Percentiles rank a stretch among this genome's conserved stretches.
Conservation (phyloP, 352 stramenopile genomes). For the Globisporangium camurandrum region DNA sequence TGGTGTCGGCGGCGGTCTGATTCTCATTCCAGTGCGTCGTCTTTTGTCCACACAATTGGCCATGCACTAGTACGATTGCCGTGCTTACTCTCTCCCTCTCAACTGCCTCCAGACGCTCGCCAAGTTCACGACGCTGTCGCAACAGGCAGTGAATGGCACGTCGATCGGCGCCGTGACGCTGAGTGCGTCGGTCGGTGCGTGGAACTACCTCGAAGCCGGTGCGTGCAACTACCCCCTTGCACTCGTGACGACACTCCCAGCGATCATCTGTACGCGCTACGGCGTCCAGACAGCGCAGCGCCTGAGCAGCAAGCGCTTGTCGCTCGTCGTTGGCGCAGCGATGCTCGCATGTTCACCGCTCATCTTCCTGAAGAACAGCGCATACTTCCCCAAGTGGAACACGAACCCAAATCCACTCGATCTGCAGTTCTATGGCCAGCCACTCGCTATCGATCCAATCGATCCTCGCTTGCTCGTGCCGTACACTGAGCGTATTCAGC, state of each 20-base stretch:
- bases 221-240: conserved; percentile 76
- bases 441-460: not conserved
- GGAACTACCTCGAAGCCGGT: conserved; percentile 59
- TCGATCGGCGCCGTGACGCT: conserved; percentile 75
- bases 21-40: conserved; percentile 66
- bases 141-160: conserved; percentile 81
- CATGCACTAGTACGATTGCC: conserved; percentile 1
- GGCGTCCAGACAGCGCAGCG: conserved; percentile 70
- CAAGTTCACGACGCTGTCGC: conserved; percentile 69
- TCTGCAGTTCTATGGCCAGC: conserved; percentile 64
- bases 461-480: conserved; percentile 13
- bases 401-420: conserved; percentile 45
- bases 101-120: conserved; percentile 41
- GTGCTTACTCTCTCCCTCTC: not conserved
- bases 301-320: conserved; percentile 67
- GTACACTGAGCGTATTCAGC: conserved; percentile 38
- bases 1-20: conserved; percentile 71
- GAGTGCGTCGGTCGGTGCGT: conserved; percentile 54
- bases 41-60: not conserved
- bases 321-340: conserved; percentile 63
- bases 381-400: conserved; percentile 71
- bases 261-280: conserved; percentile 71
- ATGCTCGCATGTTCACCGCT: conserved; percentile 74
- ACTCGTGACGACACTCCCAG: conserved; percentile 58
- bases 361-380: conserved; percentile 79